Evolutionary conservation across 139 green algal genomes (phyloP), one percentile per base, ranked within the genome.

Genomic region (Deuterostichococcus epilithicus): DNA sequence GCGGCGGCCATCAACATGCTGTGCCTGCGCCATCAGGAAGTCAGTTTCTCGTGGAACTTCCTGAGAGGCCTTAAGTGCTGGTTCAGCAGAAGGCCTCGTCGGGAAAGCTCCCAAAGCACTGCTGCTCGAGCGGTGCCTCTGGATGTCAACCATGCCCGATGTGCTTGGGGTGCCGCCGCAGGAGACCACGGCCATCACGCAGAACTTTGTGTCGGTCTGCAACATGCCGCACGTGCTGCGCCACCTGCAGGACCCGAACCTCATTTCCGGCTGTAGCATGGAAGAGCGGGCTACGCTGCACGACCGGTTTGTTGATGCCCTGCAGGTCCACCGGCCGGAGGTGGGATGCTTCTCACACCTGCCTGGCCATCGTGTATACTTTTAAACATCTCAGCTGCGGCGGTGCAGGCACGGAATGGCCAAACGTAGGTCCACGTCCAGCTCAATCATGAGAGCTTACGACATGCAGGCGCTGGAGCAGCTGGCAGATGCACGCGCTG

Each of bases 121-220:
- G n/a, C 32, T 77, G 52, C 33, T 20, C 18, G 13, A 32, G 20
- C 10, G 25, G 34, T 22, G n/a, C 22, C 5, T 25, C 8, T n/a
- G n/a, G n/a, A n/a, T n/a, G n/a, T n/a, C n/a, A n/a, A n/a, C n/a
- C n/a, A n/a, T n/a, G 42, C 42, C 42, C 8, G 10, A 52, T 23
- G 42, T 52, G 8, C 42, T 8, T 52, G 8, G 42, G 8, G 52
- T 30, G 72, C 25, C 68, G 23, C 13, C 47, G 70, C 70, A 86
- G 72, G 85, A 95, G 37, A 88, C 66, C 0, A 79, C 90, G 36
- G 92, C 93, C 0, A 74, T 97, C 0, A 97, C 93, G 0, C 93
- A 97, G 44, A 97, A 97, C 76, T 97, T 86, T 65, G 92, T 95
- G n/a, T 88, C 77, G 70, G 52, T 63, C 15, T 83, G 80, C 47